Conservation (phyloP, 2,329 filamentous ascomycete genomes). For the Xylariales sp. region DNA sequence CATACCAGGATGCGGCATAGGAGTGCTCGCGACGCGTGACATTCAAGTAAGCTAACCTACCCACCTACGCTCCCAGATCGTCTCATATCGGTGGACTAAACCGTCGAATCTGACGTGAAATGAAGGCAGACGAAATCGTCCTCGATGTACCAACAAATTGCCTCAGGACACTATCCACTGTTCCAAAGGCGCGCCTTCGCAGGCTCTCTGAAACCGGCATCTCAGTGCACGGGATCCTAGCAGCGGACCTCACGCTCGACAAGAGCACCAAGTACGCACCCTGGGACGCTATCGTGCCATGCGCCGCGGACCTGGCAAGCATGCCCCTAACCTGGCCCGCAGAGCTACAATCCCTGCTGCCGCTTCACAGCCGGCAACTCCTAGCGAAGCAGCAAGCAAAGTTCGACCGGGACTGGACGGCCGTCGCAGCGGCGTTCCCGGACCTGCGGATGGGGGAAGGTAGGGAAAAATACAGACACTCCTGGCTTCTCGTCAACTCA, state of each 20-base stretch:
- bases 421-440: constrained; percentile 57
- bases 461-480: constrained; percentile 57
- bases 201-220: constrained; percentile 62
- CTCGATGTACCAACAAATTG: constrained; percentile 72
- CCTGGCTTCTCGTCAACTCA: constrained; percentile 71
- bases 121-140: constrained; percentile 68
- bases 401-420: constrained; percentile 61
- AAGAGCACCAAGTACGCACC: constrained; percentile 58
- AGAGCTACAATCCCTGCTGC: constrained; percentile 60
- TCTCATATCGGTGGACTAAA: neutral
- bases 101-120: neutral
- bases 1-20: constrained; percentile 80
- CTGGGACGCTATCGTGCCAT: constrained; percentile 78
- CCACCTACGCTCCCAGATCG: neutral
- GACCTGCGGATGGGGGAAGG: constrained; percentile 27
- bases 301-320: constrained; percentile 65
- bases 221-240: constrained; percentile 77
- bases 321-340: constrained; percentile 63
- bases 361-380: constrained; percentile 56
- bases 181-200: constrained; percentile 64
- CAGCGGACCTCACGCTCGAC: constrained; percentile 73
- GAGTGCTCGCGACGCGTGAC: constrained; percentile 76
- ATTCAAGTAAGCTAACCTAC: constrained; percentile 67
- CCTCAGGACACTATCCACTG: constrained; percentile 72
- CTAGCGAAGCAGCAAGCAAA: constrained; percentile 67